Conservation (phyloP, 75 land plant genomes). For the Pinus tabuliformis region DNA sequence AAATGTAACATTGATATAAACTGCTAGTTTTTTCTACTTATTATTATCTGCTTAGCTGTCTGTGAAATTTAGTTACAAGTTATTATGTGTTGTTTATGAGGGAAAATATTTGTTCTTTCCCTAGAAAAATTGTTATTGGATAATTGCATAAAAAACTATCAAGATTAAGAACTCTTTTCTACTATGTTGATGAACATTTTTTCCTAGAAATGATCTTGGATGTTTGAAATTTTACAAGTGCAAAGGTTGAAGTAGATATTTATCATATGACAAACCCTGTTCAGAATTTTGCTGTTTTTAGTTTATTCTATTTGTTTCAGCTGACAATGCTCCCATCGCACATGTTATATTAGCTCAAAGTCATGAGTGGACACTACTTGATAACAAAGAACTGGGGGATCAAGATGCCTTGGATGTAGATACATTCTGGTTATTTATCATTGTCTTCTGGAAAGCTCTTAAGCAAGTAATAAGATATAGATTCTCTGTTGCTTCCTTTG, state of each 20-base stretch:
- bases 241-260: neutral
- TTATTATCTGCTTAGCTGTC: too few relatives aligned
- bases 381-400: neutral
- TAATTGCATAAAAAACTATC: neutral
- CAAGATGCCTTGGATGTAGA: neutral
- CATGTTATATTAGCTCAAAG: neutral
- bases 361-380: neutral
- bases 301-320: neutral
- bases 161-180: neutral
- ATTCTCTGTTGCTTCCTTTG: neutral
- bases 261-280: neutral
- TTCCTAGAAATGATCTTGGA: neutral
- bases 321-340: neutral
- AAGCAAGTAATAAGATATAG: neutral
- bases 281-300: neutral
- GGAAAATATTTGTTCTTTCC: neutral
- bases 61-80: too few relatives aligned
- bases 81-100: neutral
- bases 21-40: too few relatives aligned
- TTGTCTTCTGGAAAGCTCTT: neutral
- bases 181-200: neutral
- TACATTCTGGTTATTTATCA: neutral
- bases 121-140: neutral
- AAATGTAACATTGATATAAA: too few relatives aligned
- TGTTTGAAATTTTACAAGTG: neutral